phyloP scores from a whole-genome alignment of 305 asterid genomes.

The Petunia hybrid region DNA sequence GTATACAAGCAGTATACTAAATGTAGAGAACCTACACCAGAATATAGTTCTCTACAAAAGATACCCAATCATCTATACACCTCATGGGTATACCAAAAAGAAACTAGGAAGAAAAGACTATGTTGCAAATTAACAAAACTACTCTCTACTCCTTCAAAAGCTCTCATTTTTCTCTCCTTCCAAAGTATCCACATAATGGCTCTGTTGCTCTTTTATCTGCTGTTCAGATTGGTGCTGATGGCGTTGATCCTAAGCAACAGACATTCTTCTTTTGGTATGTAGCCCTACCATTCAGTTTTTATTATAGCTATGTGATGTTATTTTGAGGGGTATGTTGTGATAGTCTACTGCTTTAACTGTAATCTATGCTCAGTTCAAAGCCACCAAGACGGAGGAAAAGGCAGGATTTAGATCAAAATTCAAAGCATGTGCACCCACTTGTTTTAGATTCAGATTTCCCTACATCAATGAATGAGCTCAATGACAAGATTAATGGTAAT shows the following conservation, averaged over 20 bases:
- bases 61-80: too few species aligned
- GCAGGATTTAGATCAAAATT: slow-evolving; percentile 55
- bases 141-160: too few species aligned
- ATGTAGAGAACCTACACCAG: too few species aligned
- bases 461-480: slow-evolving; percentile 55
- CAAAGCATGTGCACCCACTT: slow-evolving; percentile 81
- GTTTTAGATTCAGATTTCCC: slow-evolving; percentile 69
- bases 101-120: too few species aligned
- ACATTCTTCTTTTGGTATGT: slow-evolving; percentile 85
- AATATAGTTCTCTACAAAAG: too few species aligned
- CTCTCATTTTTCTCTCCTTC: too few species aligned
- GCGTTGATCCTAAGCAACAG: slow-evolving; percentile 91
- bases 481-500: slow-evolving; percentile 79
- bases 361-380: slow-evolving; percentile 65
- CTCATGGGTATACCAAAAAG: too few species aligned
- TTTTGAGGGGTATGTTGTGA: slow-evolving; percentile 39
- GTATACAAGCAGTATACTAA: too few species aligned
- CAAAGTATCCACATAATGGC: too few species aligned
- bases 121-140: too few species aligned
- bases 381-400: slow-evolving; percentile 64
- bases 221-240: slow-evolving; percentile 81
- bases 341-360: slow-evolving; percentile 27
- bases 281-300: slow-evolving; percentile 18
- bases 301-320: slow-evolving; percentile 33
- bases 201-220: not conserved